Evolutionary conservation across 768 basidiomycete genomes (phyloP), one percentile per base, ranked within the genome.

Genomic region (Podaxis sp.): DNA sequence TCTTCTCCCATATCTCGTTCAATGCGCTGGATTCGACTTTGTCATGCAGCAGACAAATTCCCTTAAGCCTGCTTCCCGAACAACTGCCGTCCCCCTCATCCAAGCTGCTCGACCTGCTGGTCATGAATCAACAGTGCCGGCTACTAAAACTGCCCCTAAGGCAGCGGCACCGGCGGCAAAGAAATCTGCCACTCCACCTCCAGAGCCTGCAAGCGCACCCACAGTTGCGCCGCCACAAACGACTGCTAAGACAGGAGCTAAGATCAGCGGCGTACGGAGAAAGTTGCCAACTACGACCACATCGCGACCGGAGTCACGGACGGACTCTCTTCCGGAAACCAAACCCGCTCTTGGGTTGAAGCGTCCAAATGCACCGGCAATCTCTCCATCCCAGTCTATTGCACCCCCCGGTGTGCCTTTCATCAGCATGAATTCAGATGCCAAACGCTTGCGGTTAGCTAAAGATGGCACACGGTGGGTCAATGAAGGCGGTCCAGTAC

Each of bases 61-160:
- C 0, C 80, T 99, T 64, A 99, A 99, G 71, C 91, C 96, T 30
- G 97, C 97, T 0, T 96, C 95, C 10, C 88, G 89, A 59, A 77
- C 85, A 48, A 89, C 90, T 30, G 93, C 95, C 5, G 75, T 90
- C 10, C 95, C 96, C 10, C 79, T 98, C 38, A 93, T 99, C 63
- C 92, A 97, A 72, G 89, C 90, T 11, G 93, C 95, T 36, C 86
- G 87, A 41, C 80, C 84, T 11, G 66, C 79, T n/a, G 71, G 75
- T 22, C 41, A 74, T 3, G 69, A 77, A 12, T 61, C 71, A 15
- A 44, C 72, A 1, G 57, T 69, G 8, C 37, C 72, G 30, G 63
- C 66, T 26, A 3, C 65, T 24, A 62, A 73, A 52, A 70, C 74
- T 44, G 65, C 76, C 53, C 58, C 70, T 15, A 64, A 71, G 26